Evolutionary conservation across 306 rosid genomes (phyloP).

Genomic region (Pterocarpus santalinus): DNA sequence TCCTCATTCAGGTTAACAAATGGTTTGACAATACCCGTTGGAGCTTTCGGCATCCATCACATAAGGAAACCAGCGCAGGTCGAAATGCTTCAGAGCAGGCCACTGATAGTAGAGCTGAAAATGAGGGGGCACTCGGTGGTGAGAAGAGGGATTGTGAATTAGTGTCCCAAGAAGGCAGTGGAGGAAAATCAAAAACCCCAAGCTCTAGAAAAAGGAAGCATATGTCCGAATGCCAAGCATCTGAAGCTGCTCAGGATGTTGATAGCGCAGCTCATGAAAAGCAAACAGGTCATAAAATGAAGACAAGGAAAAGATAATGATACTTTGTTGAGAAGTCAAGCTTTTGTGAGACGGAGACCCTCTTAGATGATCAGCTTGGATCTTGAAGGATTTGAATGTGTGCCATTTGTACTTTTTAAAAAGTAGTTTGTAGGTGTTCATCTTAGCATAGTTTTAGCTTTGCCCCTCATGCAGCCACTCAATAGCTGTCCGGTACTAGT

Average conservation of each 20-base stretch:
- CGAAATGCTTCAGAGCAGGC: constrained; percentile 49
- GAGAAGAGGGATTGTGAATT: constrained; percentile 42
- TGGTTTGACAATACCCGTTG: constrained; percentile 93
- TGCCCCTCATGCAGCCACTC: constrained; percentile 20
- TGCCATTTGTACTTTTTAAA: constrained; percentile 39
- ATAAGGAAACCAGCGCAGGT: constrained; percentile 47
- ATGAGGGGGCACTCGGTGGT: constrained; percentile 38
- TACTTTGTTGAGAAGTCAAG: constrained; percentile 43
- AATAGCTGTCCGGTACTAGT: constrained; percentile 31
- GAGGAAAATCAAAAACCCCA: constrained; percentile 49
- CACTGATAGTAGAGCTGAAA: constrained; percentile 40
- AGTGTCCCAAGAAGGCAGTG: constrained; percentile 43
- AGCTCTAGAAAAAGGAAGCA: constrained; percentile 70
- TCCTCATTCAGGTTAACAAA: constrained; percentile 73
- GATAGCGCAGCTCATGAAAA: constrained; percentile 41
- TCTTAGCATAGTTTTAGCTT: constrained; percentile 43
- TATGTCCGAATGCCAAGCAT: constrained; percentile 56
- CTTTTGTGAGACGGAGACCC: constrained; percentile 12
- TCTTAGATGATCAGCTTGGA: constrained; percentile 37
- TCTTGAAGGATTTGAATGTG: constrained; percentile 37
- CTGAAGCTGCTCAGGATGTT: constrained; percentile 40
- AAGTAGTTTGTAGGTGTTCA: constrained; percentile 31
- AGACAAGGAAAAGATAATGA: constrained; percentile 63
- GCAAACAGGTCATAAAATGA: constrained; percentile 51
- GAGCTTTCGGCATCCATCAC: constrained; percentile 66